Evolutionary conservation across 768 basidiomycete genomes (phyloP), one percentile per base, ranked within the genome.

Genomic region (Tricholoma matsutake): DNA sequence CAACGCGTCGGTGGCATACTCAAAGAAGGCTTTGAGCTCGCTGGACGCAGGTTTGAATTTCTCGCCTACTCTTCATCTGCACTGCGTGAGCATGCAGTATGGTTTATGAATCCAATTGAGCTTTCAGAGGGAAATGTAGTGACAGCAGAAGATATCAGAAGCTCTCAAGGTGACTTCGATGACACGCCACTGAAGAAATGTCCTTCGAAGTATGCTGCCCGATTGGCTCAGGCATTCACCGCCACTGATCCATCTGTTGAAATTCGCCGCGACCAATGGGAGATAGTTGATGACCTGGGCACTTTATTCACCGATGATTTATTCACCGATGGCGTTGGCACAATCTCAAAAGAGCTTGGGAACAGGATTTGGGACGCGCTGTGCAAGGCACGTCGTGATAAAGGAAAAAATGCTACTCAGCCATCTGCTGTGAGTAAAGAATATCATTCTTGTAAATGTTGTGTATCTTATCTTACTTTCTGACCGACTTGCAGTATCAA

Each of bases 141-240:
- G 28, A 80, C 80, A 9, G 83, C 89, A 1, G 75, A 81, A 41
- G 72, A 62, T 10, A 92, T 96, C 59, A 81, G 92, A 16, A 63
- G 75, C 10, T 75, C 79, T 1, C 76, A 94, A 10, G 93, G 93
- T 4, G 80, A 91, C 65, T 95, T 94, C 68, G 71, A 77, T 7
- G 79, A 78, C 11, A 79, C 72, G 0, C 58, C 70, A 1, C 72
- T 87, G 9, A 73, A 86, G 31, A 72, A 70, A 49, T 76, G 73
- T 22, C 93, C 93, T 2, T 92, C 93, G 6, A 91, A 90, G 71
- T 91, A 84, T 65, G 93, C 91, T 6, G 93, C 93, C 13, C 83
- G 93, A 18, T 75, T 94, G 60, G 87, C 89, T 6, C 92, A 92
- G 73, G 89, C 90, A 0, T 93, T 95, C 67, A 91, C 90, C 0